These are phyloP conservation scores for Aspergillus flavus DNA, from an alignment of 2,329 filamentous ascomycete species.

Conservation along the genomic window DNA sequence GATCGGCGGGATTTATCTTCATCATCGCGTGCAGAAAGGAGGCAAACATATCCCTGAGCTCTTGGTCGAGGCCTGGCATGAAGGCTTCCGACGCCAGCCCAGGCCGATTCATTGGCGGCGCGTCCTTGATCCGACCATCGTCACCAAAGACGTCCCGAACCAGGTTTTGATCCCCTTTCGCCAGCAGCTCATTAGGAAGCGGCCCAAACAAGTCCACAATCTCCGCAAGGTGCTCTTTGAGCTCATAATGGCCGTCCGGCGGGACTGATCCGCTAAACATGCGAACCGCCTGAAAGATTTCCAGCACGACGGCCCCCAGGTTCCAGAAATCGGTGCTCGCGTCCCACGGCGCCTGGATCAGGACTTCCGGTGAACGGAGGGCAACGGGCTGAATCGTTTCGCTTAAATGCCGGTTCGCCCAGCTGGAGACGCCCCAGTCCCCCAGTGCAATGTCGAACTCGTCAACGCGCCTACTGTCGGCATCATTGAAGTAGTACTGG, in stretches of 20 bases:
- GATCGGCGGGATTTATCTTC: no score
- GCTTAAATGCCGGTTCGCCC: background rate
- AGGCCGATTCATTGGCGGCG: background rate
- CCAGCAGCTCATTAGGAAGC: background rate
- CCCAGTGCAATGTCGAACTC: background rate
- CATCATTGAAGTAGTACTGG: background rate
- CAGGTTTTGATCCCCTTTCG: background rate
- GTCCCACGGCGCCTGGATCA: background rate
- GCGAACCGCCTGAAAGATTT: background rate
- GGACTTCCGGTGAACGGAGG: background rate
- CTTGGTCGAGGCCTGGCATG: background rate
- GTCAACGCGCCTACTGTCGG: background rate
- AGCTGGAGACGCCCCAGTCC: background rate
- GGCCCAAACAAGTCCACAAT: conserved; percentile 2
- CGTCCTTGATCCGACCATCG: background rate
- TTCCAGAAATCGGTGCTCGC: background rate
- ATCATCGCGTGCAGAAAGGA: no score
- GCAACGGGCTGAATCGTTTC: background rate
- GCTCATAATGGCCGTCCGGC: background rate
- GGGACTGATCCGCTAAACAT: background rate
- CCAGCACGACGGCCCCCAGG: background rate
- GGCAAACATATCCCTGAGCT: no score
- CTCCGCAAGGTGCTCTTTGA: background rate
- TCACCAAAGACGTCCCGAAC: background rate
- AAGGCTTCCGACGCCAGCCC: background rate